These are phyloP conservation scores for Phytophthora litchii DNA, from an alignment of 352 stramenopile species.

Conservation along the genomic window DNA sequence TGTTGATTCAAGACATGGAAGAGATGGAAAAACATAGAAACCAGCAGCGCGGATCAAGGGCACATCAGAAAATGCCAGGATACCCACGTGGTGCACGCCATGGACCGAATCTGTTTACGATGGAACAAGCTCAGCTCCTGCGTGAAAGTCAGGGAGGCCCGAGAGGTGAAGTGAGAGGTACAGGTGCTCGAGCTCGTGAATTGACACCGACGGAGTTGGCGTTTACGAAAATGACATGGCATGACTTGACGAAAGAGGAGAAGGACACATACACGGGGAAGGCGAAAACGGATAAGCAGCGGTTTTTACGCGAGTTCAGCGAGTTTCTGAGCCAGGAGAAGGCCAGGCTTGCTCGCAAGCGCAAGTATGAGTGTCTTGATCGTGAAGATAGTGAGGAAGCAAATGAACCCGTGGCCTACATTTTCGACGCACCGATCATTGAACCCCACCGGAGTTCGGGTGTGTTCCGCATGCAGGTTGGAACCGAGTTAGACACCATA, in stretches of 20 bases:
- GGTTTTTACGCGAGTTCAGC: conserved; percentile 55
- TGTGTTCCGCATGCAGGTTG: conserved; percentile 76
- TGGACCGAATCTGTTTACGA: conserved; percentile 69
- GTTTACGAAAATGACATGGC: conserved; percentile 48
- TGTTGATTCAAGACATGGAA: conserved; percentile 77
- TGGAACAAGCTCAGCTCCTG: conserved; percentile 59
- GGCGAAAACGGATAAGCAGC: conserved; percentile 51
- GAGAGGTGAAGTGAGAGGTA: conserved; percentile 12
- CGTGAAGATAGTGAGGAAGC: conserved; percentile 21
- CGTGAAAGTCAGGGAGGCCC: conserved; percentile 26
- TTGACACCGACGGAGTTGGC: conserved; percentile 36
- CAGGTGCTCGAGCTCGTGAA: conserved; percentile 14
- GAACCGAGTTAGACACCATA: conserved; percentile 29
- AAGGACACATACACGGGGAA: conserved; percentile 54
- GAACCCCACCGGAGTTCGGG: conserved; percentile 54
- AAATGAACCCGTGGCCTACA: conserved; percentile 67
- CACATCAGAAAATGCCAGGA: conserved; percentile 51
- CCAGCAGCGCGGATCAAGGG: conserved; percentile 56
- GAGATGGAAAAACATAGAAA: conserved; percentile 59
- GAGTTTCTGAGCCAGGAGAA: conserved; percentile 64
- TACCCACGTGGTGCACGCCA: conserved; percentile 67
- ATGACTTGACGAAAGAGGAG: conserved; percentile 50
- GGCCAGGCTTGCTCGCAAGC: conserved; percentile 44
- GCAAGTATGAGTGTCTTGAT: conserved; percentile 57
- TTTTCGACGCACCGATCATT: conserved; percentile 79